Evolutionary conservation across 2,329 filamentous ascomycete genomes (phyloP).

Genomic region (Cladophialophora carrionii): DNA sequence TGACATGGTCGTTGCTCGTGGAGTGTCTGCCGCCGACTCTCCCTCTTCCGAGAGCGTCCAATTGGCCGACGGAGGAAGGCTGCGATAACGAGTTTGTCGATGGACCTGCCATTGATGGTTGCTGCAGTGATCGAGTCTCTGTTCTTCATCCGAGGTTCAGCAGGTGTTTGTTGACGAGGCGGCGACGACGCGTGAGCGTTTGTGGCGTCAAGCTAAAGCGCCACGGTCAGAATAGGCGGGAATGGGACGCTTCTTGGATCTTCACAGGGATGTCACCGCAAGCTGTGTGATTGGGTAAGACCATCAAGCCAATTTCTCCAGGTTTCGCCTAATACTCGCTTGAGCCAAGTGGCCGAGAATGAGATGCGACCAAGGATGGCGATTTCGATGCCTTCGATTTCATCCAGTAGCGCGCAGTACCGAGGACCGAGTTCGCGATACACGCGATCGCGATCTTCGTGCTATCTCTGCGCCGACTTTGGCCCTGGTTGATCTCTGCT

Average conservation of each 20-base stretch:
- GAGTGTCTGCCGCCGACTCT: not conserved
- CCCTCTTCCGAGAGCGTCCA: not conserved
- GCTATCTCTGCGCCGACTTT: not conserved
- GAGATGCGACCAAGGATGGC: not conserved
- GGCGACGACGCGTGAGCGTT: not conserved
- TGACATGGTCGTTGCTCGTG: not conserved
- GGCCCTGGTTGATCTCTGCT: not conserved
- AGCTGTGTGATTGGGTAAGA: not conserved
- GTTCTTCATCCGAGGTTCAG: not conserved
- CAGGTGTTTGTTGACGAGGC: slow-evolving; percentile 3
- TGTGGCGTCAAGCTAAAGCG: slow-evolving; percentile 6
- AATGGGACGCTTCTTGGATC: not conserved
- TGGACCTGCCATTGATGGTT: not conserved
- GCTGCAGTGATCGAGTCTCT: not conserved
- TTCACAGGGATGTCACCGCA: not conserved
- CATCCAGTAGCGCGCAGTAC: not conserved
- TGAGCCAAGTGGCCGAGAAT: not conserved
- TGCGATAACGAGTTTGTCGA: not conserved
- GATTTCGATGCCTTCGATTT: not conserved
- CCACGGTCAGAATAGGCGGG: not conserved
- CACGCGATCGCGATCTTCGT: not conserved
- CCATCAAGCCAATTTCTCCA: not conserved
- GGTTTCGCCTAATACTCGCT: not conserved
- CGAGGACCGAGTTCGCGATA: not conserved
- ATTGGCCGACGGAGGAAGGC: not conserved